These are phyloP conservation scores for Cryphonectria nitschkei DNA, from an alignment of 2,329 filamentous ascomycete species.

Conservation along the genomic window DNA sequence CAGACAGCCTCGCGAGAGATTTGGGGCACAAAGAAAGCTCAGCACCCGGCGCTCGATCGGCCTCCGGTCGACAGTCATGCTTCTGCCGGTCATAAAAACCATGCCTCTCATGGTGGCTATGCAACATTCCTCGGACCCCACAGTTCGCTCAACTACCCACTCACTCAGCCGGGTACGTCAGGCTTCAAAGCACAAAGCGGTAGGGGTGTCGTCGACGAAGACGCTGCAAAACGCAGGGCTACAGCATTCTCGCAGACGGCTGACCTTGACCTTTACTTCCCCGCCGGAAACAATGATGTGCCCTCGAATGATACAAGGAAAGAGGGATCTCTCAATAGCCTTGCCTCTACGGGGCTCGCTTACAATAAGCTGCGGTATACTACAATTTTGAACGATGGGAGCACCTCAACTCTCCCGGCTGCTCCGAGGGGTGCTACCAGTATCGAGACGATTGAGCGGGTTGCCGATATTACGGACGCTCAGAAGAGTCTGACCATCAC, in stretches of 20 bases:
- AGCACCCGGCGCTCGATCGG: too few relatives aligned
- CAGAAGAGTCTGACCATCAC: conserved; percentile 7
- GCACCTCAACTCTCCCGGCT: background rate
- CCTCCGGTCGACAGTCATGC: background rate
- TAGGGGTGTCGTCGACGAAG: background rate
- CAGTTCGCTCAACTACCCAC: background rate
- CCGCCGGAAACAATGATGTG: background rate
- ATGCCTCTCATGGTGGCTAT: background rate
- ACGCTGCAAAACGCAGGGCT: too few relatives aligned
- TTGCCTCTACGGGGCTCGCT: background rate
- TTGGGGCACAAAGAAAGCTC: background rate
- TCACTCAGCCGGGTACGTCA: background rate
- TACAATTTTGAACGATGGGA: background rate
- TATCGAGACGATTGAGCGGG: conserved; percentile 4
- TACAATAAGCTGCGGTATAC: too few relatives aligned
- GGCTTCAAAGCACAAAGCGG: background rate
- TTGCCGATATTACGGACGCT: background rate
- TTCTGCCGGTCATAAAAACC: background rate
- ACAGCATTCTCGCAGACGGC: too few relatives aligned
- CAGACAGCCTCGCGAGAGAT: background rate
- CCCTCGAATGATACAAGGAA: background rate
- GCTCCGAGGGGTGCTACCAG: background rate
- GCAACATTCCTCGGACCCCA: background rate
- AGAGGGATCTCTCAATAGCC: background rate
- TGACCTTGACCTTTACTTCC: background rate